phyloP scores from a whole-genome alignment of 495 filamentous ascomycete species.

The Podospora tetraspora region DNA sequence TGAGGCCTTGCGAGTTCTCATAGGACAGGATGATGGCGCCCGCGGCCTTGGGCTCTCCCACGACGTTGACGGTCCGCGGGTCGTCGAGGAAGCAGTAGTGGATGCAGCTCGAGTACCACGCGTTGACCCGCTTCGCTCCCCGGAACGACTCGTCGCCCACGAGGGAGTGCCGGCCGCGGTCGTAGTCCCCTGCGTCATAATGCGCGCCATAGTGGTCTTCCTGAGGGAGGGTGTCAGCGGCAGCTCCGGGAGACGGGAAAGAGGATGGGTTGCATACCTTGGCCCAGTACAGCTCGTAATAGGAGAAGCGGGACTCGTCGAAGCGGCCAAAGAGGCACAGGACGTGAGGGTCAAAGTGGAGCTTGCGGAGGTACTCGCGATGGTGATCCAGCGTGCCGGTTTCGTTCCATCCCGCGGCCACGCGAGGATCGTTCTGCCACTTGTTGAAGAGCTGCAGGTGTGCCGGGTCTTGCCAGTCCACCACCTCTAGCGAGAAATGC shows the following conservation, averaged over 20 bases:
- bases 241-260: neutral
- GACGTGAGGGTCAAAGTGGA: conserved; percentile 56
- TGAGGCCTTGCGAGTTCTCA: conserved; percentile 56
- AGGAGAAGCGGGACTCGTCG: conserved; percentile 53
- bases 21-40: conserved; percentile 53
- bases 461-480: conserved; percentile 49
- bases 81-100: conserved; percentile 65
- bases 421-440: conserved; percentile 63
- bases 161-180: conserved; percentile 61
- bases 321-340: conserved; percentile 56
- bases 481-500: conserved; percentile 55
- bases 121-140: conserved; percentile 56
- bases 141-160: conserved; percentile 55
- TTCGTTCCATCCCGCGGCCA: conserved; percentile 61
- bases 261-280: conserved; percentile 42
- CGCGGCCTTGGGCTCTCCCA: conserved; percentile 58
- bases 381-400: conserved; percentile 59
- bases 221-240: conserved; percentile 28
- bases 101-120: conserved; percentile 60
- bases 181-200: conserved; percentile 54
- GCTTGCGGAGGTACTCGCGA: conserved; percentile 53
- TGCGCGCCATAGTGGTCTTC: conserved; percentile 61
- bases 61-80: conserved; percentile 52
- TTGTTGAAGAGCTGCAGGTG: conserved; percentile 55
- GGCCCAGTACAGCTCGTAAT: conserved; percentile 63